These are phyloP conservation scores for Rhodomyrtus psidioides DNA, from an alignment of 441 rosid genomes.

Conservation along the genomic window DNA sequence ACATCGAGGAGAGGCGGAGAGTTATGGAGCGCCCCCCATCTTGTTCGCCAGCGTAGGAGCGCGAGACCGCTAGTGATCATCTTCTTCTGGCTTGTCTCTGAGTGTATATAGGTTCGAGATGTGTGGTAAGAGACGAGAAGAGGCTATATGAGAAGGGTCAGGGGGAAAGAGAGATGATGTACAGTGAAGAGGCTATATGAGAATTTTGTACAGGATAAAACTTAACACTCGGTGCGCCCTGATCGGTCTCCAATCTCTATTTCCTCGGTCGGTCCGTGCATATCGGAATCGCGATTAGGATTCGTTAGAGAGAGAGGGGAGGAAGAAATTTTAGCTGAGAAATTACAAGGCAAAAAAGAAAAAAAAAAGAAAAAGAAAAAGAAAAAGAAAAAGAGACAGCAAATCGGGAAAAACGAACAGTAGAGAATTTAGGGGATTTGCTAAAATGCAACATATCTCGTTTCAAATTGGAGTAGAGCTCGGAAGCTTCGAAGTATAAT, in stretches of 20 bases:
- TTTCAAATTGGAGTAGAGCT: not conserved
- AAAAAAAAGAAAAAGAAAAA: no score
- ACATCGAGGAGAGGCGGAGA: not conserved
- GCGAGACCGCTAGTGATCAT: not conserved
- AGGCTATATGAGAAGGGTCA: no score
- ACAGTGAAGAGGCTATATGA: not conserved
- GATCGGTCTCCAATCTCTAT: not conserved
- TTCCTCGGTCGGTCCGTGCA: not conserved
- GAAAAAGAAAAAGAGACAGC: no score
- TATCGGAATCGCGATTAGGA: not conserved
- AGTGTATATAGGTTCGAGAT: not conserved
- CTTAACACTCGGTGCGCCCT: not conserved
- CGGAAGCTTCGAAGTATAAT: no score
- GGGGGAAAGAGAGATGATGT: not conserved
- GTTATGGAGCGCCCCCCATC: not conserved
- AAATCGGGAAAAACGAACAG: not conserved
- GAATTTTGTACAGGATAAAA: not conserved
- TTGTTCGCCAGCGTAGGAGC: not conserved
- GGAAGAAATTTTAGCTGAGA: not conserved
- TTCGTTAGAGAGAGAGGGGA: not conserved
- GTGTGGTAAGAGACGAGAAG: not conserved
- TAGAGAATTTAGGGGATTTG: not conserved
- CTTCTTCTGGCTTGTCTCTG: not conserved
- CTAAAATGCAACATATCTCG: accelerated
- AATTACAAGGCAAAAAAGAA: not conserved